phyloP scores from a whole-genome alignment of 2,329 filamentous ascomycete genomes.

The Botryotinia convoluta region DNA sequence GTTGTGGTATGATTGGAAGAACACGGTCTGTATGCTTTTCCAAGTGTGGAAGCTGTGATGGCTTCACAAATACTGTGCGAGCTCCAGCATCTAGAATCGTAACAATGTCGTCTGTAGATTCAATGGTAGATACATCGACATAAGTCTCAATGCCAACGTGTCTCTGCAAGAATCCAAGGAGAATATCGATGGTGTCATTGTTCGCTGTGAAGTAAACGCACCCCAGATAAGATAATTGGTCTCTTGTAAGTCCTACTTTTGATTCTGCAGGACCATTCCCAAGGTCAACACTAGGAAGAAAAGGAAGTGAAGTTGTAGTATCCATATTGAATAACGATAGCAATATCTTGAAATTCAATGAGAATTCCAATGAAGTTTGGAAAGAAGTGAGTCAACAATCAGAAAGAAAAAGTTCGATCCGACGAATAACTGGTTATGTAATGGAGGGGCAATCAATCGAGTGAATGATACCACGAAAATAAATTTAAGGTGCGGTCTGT shows the following conservation, averaged over 20 bases:
- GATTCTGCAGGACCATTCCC: slow-evolving; percentile 47
- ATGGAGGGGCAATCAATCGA: slow-evolving; percentile 29
- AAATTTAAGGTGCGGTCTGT: slow-evolving; percentile 27
- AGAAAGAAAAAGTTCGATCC: slow-evolving; percentile 13
- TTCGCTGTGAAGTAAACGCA: slow-evolving; percentile 56
- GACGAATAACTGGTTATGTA: slow-evolving; percentile 24
- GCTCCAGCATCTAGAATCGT: slow-evolving; percentile 83
- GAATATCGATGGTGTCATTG: slow-evolving; percentile 31
- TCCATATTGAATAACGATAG: slow-evolving; percentile 49
- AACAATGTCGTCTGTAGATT: slow-evolving; percentile 69
- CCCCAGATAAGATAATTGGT: slow-evolving; percentile 58
- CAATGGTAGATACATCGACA: slow-evolving; percentile 71
- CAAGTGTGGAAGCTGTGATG: slow-evolving; percentile 62
- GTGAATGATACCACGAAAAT: slow-evolving; percentile 1
- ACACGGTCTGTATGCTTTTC: slow-evolving; percentile 56
- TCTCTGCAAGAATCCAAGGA: slow-evolving; percentile 46
- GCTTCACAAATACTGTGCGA: slow-evolving; percentile 76
- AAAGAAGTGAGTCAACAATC: slow-evolving; percentile 15
- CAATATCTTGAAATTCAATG: neutral
- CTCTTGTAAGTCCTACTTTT: slow-evolving; percentile 54
- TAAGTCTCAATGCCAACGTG: slow-evolving; percentile 60
- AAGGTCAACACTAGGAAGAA: slow-evolving; percentile 57
- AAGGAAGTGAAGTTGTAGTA: slow-evolving; percentile 61
- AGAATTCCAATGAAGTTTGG: slow-evolving; percentile 12
- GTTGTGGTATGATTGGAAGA: slow-evolving; percentile 44